Base-by-base conservation (phyloP, 2,329 filamentous ascomycete genomes). In the Exophiala xenobiotica region DNA sequence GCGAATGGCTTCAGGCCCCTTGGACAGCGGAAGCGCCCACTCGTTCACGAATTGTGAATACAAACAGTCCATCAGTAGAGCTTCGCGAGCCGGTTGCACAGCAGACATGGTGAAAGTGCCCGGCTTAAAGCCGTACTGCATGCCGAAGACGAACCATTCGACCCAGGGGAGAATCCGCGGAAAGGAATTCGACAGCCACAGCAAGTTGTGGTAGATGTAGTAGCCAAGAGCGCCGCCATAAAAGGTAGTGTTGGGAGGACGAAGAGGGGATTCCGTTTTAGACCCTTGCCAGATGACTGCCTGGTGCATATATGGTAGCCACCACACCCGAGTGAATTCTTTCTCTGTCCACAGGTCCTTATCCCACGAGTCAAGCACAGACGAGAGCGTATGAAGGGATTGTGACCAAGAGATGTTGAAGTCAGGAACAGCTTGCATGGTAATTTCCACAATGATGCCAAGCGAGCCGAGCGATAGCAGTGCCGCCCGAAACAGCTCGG, bases 21-120 rank as follows among this genome's bases (percentile, higher is more conserved):
- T 86, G 57, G 83, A 76, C 1, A 99, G 78, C 1, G 93, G 92
- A 5, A 99, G 79, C 0, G 92, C 92, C 93, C 93, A 99, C 68
- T 99, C 93, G 68, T 99, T 96, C 59, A 99, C 93, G 63, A 90
- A 96, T 67, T 99, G 93, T n/a, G 88, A 92, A 75, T 96, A 99
- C 4, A 97, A 80, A 65, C 93, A 99, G 74, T 99, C 93, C 88
- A 99, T 92, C 46, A 96, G 78, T 39, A 97, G 80, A 9, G 90
- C 92, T 58, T 86, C 76, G 53, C 87, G 83, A 57, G 87, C 87
- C 18, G 86, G 83, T 69, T 96, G 87, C 14, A 96, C 81, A 4
- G 87, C 92, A n/a, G 79, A 77, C 33, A 83, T 86, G 46, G 78
- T 78, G 2, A 78, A 79, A 43, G 83, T 83, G 54, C 88, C 81